phyloP scores from a whole-genome alignment of 2,329 filamentous ascomycete species.

The Microsporum audouinii region DNA sequence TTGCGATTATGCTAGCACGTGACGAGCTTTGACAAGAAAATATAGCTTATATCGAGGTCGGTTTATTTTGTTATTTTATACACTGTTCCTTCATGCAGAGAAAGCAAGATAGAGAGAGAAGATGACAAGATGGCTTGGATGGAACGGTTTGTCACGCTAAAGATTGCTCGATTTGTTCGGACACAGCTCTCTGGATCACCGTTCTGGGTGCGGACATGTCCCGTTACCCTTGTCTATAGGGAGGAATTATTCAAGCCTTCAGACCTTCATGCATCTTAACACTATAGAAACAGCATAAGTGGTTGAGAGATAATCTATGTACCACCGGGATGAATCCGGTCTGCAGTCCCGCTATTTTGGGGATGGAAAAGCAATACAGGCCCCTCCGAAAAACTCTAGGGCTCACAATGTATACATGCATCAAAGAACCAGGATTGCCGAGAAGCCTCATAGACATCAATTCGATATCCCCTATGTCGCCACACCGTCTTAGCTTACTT shows the following conservation, averaged over 20 bases:
- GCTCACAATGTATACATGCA: not conserved
- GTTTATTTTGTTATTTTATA: not conserved
- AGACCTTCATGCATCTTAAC: not conserved
- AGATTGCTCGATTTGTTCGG: not conserved
- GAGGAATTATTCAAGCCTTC: not conserved
- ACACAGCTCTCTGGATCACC: not conserved
- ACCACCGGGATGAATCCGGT: not conserved
- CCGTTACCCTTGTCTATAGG: not conserved
- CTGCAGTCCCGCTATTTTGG: not conserved
- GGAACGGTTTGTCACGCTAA: not conserved
- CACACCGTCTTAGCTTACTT: not conserved
- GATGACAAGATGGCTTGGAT: not conserved
- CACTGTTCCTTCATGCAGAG: not conserved
- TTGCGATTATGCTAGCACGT: not conserved
- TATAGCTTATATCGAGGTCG: not conserved
- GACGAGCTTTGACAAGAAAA: not conserved
- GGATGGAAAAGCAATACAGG: not conserved
- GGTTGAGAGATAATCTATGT: not conserved
- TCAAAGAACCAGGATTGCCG: not conserved
- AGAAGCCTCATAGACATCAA: not conserved
- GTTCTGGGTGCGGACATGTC: not conserved
- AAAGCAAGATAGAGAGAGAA: not conserved
- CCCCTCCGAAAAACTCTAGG: not conserved
- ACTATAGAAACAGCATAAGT: not conserved
- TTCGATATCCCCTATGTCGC: not conserved